phyloP scores from a whole-genome alignment of 2,329 filamentous ascomycete species.

The Fusarium piperis region DNA sequence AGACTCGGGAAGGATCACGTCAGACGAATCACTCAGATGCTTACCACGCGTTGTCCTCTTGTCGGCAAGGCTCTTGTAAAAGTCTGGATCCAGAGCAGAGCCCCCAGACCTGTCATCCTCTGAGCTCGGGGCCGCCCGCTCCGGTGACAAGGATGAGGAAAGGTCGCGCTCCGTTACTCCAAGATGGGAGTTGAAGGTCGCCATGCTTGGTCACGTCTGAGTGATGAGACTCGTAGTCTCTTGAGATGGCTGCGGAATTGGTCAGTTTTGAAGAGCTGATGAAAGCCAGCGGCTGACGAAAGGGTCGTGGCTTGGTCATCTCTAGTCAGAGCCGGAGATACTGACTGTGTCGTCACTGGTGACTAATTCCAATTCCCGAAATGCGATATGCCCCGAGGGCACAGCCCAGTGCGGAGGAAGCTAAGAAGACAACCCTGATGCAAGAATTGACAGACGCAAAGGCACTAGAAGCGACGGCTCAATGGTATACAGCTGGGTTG shows the following conservation, averaged over 20 bases:
- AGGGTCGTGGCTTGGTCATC: slow-evolving; percentile 16
- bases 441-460: background rate
- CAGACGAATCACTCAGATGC: background rate
- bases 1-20: slow-evolving; percentile 6
- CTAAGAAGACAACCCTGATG: background rate
- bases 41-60: slow-evolving; percentile 83
- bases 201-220: slow-evolving; percentile 27
- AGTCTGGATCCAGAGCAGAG: slow-evolving; percentile 63
- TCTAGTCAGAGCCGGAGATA: slow-evolving; percentile 1
- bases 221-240: background rate
- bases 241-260: background rate
- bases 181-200: slow-evolving; percentile 34
- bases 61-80: slow-evolving; percentile 74
- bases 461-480: background rate
- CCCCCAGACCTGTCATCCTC: slow-evolving; percentile 52
- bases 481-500: slow-evolving; percentile 7
- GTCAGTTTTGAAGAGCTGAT: background rate
- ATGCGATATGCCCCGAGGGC: background rate
- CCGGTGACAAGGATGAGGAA: slow-evolving; percentile 60
- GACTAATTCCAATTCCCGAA: slow-evolving; percentile 16
- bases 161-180: slow-evolving; percentile 47
- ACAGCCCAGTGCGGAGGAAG: background rate
- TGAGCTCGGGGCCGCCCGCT: slow-evolving; percentile 41
- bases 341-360: slow-evolving; percentile 28
- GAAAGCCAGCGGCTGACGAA: background rate